A percentile compares a stretch with the other conserved stretches of the same genome.
phyloP scores from a whole-genome alignment of 495 filamentous ascomycete species.

The Lichenothelia convexa region DNA sequence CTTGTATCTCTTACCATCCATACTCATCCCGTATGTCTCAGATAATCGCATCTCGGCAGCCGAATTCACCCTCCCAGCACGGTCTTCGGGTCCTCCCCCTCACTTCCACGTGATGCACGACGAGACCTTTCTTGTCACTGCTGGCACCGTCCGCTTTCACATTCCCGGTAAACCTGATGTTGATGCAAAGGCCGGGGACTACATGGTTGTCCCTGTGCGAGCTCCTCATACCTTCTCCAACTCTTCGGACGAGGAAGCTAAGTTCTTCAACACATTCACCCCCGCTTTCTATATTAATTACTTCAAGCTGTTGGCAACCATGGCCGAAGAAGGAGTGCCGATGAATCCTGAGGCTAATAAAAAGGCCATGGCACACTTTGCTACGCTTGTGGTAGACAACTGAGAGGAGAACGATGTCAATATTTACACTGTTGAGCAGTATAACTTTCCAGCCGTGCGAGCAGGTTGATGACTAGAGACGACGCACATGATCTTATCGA shows the following conservation, averaged over 20 bases:
- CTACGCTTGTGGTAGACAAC: constrained; percentile 17
- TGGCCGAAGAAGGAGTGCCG: constrained; percentile 18
- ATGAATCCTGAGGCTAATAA: constrained; percentile 22
- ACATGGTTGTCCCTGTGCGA: constrained; percentile 31
- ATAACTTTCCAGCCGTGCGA: too few species aligned
- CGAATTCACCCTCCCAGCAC: constrained; percentile 28
- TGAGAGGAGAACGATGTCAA: too few species aligned
- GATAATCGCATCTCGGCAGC: constrained; percentile 32
- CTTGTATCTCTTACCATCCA: not conserved
- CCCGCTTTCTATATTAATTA: constrained; percentile 34
- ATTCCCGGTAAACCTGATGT: constrained; percentile 25
- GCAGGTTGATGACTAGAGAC: too few species aligned
- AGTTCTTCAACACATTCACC: constrained; percentile 37
- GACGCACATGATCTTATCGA: too few species aligned
- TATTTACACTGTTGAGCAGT: too few species aligned
- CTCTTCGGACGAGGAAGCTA: constrained; percentile 31
- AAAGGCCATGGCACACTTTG: constrained; percentile 26
- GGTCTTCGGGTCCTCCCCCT: constrained; percentile 26
- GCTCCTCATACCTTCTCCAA: constrained; percentile 37
- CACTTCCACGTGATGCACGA: constrained; percentile 36
- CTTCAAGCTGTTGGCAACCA: constrained; percentile 25
- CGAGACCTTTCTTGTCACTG: constrained; percentile 34
- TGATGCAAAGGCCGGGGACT: constrained; percentile 30
- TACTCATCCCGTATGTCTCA: too few species aligned
- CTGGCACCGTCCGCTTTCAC: constrained; percentile 27